These are phyloP conservation scores for Penicillium arizonense DNA, from an alignment of 495 filamentous ascomycete genomes.

Conservation along the genomic window DNA sequence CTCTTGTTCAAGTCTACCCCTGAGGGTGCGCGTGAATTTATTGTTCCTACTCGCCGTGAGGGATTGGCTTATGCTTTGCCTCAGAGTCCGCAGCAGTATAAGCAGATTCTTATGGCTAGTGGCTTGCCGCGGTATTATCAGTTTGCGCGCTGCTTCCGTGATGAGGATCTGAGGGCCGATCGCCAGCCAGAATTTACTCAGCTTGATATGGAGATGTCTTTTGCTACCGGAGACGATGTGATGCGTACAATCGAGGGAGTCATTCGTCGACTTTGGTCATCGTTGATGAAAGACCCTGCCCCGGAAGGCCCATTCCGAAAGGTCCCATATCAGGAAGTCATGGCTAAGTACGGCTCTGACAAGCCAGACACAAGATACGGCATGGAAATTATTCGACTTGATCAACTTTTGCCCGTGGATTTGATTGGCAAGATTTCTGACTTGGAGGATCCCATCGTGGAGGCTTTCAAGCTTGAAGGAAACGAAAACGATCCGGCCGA, in stretches of 20 bases:
- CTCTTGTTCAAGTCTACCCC: conserved; percentile 96
- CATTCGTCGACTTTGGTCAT: conserved; percentile 56
- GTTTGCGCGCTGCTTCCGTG: conserved; percentile 91
- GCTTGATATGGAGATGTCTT: conserved; percentile 93
- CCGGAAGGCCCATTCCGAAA: conserved; percentile 50
- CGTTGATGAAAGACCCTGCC: conserved; percentile 39
- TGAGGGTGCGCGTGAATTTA: conserved; percentile 90
- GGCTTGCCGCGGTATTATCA: conserved; percentile 83
- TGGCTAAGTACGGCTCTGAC: conserved; percentile 80
- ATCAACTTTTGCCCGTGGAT: conserved; percentile 60
- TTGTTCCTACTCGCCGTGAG: conserved; percentile 80
- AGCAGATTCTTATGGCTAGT: conserved; percentile 95
- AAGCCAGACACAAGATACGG: conserved; percentile 82
- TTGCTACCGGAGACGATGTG: conserved; percentile 70
- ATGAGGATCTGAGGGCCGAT: conserved; percentile 91
- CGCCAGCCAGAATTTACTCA: conserved; percentile 97
- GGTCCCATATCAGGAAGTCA: conserved; percentile 74
- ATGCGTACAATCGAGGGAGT: conserved; percentile 67
- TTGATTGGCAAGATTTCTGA: conserved; percentile 70
- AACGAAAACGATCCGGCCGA: conserved; percentile 43
- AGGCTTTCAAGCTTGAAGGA: conserved; percentile 63
- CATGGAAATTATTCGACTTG: conserved; percentile 60
- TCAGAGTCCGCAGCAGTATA: conserved; percentile 97
- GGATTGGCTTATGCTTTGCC: conserved; percentile 86
- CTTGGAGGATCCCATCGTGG: conserved; percentile 60